Percentiles rank a stretch among this genome's conserved stretches.
These are phyloP conservation scores for Canna indica DNA, from an alignment of 176 grass and related monocot genomes.

Conservation along the genomic window DNA sequence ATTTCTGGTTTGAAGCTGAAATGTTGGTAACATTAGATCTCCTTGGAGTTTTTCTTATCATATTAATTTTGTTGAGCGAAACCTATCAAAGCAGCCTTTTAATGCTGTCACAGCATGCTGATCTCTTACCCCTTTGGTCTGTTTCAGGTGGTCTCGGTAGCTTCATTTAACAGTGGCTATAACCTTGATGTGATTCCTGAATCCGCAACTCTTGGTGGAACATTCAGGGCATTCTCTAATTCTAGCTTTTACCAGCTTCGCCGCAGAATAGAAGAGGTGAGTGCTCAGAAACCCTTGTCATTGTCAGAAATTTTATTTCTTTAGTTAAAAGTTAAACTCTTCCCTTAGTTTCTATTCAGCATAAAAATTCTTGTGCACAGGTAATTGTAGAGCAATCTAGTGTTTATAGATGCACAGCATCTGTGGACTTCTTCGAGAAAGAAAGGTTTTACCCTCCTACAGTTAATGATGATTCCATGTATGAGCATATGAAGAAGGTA, in stretches of 20 bases:
- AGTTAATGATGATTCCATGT: conserved; percentile 69
- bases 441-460: conserved; percentile 96
- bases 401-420: conserved; percentile 54
- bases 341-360: background rate
- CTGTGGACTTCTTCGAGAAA: conserved; percentile 86
- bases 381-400: conserved; percentile 63
- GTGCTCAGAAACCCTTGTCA: background rate
- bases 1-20: too few species aligned
- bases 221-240: conserved; percentile 91
- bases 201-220: conserved; percentile 45
- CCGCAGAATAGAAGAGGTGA: conserved; percentile 85
- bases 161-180: conserved; percentile 28
- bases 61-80: too few species aligned
- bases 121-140: background rate
- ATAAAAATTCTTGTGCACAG: conserved; percentile 13
- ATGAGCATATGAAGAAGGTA: conserved; percentile 47
- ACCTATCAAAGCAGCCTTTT: too few species aligned
- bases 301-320: too few species aligned
- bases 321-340: too few species aligned
- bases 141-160: conserved; percentile 71
- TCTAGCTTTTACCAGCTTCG: conserved; percentile 80
- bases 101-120: too few species aligned
- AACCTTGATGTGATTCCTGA: conserved; percentile 11
- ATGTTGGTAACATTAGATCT: too few species aligned
- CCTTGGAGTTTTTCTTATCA: too few species aligned